Evolutionary conservation across 169 alveolate genomes (phyloP).

Genomic region (Plasmodium cynomolgi): DNA sequence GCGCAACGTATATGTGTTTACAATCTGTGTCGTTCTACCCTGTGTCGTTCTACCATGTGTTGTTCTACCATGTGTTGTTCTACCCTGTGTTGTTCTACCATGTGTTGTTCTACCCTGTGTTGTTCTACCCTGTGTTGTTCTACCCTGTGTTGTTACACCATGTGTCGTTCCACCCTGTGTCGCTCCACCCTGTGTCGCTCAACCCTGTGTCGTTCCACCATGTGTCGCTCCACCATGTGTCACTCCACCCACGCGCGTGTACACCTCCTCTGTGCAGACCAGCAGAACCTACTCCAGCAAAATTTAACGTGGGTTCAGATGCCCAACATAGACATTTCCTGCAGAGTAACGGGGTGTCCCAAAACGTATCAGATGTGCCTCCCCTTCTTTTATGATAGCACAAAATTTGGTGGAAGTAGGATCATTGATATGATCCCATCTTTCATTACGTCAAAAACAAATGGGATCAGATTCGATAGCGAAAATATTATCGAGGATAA

Average conservation of each 20-base stretch:
- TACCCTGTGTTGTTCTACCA: too few relatives aligned
- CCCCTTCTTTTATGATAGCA: neutral
- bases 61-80: too few relatives aligned
- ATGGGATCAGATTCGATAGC: neutral
- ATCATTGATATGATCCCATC: neutral
- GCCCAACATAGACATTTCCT: neutral
- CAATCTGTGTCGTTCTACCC: neutral
- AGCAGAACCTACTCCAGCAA: constrained; percentile 10
- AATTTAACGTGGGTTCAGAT: neutral
- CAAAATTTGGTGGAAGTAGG: constrained; percentile 11
- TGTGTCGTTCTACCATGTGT: too few relatives aligned
- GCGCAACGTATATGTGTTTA: neutral
- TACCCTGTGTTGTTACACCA: neutral
- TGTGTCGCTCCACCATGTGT: too few relatives aligned
- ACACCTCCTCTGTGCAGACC: neutral
- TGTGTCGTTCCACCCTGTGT: too few relatives aligned
- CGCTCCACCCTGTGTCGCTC: too few relatives aligned
- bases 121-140: neutral
- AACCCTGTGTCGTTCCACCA: neutral
- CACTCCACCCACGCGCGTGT: neutral
- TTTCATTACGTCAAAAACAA: neutral
- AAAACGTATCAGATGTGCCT: constrained; percentile 44
- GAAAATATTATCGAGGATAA: neutral
- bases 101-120: too few relatives aligned
- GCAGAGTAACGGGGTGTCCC: constrained; percentile 65